Conservation (phyloP, 2,329 filamentous ascomycete species). For the Stylonectria norvegica region DNA sequence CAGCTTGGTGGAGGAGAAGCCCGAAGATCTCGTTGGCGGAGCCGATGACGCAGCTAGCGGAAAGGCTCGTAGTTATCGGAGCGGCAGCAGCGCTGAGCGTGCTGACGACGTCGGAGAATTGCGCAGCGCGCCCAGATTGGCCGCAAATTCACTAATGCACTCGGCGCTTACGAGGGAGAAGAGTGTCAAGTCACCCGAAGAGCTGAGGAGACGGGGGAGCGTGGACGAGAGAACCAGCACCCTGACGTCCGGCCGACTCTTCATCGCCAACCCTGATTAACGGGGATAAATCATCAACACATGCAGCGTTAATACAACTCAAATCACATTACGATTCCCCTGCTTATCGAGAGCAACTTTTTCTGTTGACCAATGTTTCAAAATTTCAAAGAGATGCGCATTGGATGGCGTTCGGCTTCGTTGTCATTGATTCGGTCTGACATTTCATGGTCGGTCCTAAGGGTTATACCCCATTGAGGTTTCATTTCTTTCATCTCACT, state of each 20-base stretch:
- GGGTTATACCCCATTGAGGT: constrained; percentile 24
- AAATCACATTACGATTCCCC: constrained; percentile 12
- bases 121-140: constrained; percentile 46
- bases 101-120: constrained; percentile 60
- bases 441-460: constrained; percentile 24
- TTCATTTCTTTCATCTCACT: constrained; percentile 11
- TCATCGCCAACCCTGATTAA: constrained; percentile 81
- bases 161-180: constrained; percentile 60
- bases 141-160: constrained; percentile 57
- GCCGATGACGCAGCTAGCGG: constrained; percentile 44
- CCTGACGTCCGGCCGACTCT: constrained; percentile 69
- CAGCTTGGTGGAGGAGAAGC: constrained; percentile 47
- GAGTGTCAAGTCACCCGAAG: constrained; percentile 65
- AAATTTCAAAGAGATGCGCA: constrained; percentile 20
- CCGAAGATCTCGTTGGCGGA: constrained; percentile 25
- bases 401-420: constrained; percentile 27
- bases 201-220: constrained; percentile 72
- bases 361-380: constrained; percentile 17
- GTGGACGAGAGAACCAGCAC: constrained; percentile 80
- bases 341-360: constrained; percentile 7
- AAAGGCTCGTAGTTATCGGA: constrained; percentile 49
- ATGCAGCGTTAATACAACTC: constrained; percentile 2
- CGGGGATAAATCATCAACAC: constrained; percentile 1
- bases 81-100: constrained; percentile 57
- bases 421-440: constrained; percentile 21